Evolutionary conservation across 2,329 filamentous ascomycete species (phyloP), one percentile per base, ranked within the genome.

Genomic region (Ophiostoma populinum): DNA sequence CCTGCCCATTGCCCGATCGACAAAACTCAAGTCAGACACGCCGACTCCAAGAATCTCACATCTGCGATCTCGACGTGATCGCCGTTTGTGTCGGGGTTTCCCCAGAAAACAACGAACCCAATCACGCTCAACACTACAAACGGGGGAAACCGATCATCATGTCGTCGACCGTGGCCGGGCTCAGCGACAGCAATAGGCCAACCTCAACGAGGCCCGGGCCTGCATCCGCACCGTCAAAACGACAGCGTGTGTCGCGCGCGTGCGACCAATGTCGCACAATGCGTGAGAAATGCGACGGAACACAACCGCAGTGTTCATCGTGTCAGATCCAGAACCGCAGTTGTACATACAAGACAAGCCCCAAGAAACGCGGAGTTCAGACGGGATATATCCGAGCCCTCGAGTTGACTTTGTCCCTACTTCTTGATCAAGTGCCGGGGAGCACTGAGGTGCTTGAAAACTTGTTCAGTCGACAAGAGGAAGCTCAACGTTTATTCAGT

Each of bases 381-480:
- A 80, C 80, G n/a, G 80, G 80, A 12, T 83, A 85, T 48, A 75
- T 86, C 36, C 67, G 78, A 22, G 77, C 76, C 0, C 59, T 86
- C 13, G 80, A 86, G 51, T 53, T 79, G 28, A 66, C 75, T 8
- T 61, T 80, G 36, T 75, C 73, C 10, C 73, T 73, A 60, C 55
- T 79, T 1, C 75, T 81, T 40, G 64, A 70, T 40, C 66, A 67
- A 36, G 63, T 72, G 24, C 62, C 69, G 11, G 69, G 65, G 8
- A 65, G 62, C 32, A 75, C 80, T 50, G 58, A 62, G 34, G 60
- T 63, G 11, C 59, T 80, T 17, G 62, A 67, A 32, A 54, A 54
- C 7, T 54, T 75, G 34, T 55, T 80, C 37, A 61, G 59, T 7
- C 53, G 59, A 15, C 54, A 60, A 24, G 52, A 52, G 7, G 55